Conservation (phyloP, 2,329 filamentous ascomycete genomes). For the Cladosporium oxysporum region DNA sequence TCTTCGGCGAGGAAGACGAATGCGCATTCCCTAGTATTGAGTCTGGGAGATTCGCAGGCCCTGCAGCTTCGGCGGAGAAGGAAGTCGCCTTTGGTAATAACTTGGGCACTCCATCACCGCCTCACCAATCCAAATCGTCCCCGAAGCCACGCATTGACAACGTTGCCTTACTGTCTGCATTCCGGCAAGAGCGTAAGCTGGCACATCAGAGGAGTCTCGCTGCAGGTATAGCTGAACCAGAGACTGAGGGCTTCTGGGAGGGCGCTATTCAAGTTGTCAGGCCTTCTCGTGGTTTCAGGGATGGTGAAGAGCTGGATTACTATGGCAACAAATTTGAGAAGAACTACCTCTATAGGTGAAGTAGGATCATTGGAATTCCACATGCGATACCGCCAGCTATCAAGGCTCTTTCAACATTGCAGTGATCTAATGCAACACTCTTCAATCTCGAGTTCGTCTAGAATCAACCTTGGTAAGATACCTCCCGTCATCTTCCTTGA, state of each 20-base stretch:
- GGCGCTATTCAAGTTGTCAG: slow-evolving; percentile 61
- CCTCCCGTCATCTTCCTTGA: slow-evolving; percentile 36
- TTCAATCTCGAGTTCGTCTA: neutral
- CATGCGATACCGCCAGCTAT: neutral
- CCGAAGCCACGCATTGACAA: slow-evolving; percentile 46
- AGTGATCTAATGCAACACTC: neutral
- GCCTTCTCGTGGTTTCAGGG: slow-evolving; percentile 28
- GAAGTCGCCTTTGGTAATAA: slow-evolving; percentile 27
- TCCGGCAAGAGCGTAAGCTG: slow-evolving; percentile 54
- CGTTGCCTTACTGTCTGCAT: slow-evolving; percentile 55
- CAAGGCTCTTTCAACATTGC: neutral
- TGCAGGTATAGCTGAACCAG: slow-evolving; percentile 38
- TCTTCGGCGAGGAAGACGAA: slow-evolving; percentile 61
- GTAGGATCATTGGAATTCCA: neutral
- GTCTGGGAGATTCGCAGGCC: slow-evolving; percentile 24
- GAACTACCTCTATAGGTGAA: slow-evolving; percentile 34
- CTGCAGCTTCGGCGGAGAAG: slow-evolving; percentile 26
- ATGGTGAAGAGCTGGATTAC: slow-evolving; percentile 38
- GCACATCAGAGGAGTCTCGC: slow-evolving; percentile 46
- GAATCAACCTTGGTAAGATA: slow-evolving; percentile 25
- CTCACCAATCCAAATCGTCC: neutral
- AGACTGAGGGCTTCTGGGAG: slow-evolving; percentile 60
- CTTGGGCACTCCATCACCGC: neutral
- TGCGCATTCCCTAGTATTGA: slow-evolving; percentile 29
- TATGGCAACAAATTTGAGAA: slow-evolving; percentile 36